These are phyloP conservation scores for Magnusiomyces magnusii DNA, from an alignment of 1,139 yeast species.

Conservation along the genomic window DNA sequence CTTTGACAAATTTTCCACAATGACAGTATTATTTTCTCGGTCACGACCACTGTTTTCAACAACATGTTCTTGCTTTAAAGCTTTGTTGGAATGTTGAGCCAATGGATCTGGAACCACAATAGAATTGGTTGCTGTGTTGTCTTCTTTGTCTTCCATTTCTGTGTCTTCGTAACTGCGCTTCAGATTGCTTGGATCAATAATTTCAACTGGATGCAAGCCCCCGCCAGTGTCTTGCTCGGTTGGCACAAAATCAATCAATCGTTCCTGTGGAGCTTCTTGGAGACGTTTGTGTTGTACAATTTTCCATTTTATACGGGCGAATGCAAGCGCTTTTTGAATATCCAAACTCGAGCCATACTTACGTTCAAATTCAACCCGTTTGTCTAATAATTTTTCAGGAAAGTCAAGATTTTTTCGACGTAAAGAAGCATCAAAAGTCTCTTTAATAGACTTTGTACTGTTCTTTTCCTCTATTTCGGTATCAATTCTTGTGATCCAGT, in stretches of 20 bases:
- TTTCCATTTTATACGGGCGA: conserved; percentile 10
- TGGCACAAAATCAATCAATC: background rate
- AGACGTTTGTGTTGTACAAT: conserved; percentile 11
- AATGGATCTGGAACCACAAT: background rate
- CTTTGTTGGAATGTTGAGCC: background rate
- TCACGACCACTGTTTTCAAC: conserved; percentile 33
- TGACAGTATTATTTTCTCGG: conserved; percentile 49
- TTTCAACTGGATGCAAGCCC: conserved; percentile 1
- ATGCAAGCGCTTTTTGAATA: conserved; percentile 26
- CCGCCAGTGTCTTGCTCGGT: background rate
- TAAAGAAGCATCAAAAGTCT: conserved; percentile 35
- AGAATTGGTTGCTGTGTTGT: background rate
- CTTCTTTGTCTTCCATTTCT: background rate
- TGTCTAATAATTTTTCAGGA: conserved; percentile 47
- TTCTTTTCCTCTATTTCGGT: conserved; percentile 21
- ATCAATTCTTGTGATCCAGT: conserved; percentile 43
- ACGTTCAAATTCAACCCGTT: conserved; percentile 39
- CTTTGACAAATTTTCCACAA: conserved; percentile 39
- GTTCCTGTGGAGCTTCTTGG: background rate
- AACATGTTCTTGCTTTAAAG: conserved; percentile 3
- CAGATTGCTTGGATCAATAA: background rate
- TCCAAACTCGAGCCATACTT: conserved; percentile 33
- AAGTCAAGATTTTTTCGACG: conserved; percentile 37
- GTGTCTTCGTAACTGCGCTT: conserved; percentile 4
- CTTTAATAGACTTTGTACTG: conserved; percentile 23